Base-by-base conservation (phyloP, 2,329 filamentous ascomycete genomes). In the Aspergillus fischeri region DNA sequence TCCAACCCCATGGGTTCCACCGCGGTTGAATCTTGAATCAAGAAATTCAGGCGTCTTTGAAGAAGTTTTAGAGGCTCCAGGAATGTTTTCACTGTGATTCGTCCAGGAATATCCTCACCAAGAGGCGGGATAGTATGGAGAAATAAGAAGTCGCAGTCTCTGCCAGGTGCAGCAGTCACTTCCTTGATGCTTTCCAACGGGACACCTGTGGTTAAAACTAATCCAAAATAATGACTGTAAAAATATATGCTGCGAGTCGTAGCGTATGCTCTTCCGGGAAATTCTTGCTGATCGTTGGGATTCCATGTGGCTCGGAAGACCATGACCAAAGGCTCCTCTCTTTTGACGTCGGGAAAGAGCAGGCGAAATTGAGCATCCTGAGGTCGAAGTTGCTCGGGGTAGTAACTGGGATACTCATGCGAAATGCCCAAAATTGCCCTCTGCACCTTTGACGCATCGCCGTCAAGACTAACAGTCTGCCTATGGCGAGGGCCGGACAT, bases 291-390 rank as follows among this genome's bases (percentile, higher is more conserved):
- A 54, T 89, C 86, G 63, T 86, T 88, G 1, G 86, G 85, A 66
- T 86, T 88, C 91, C 94, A 99, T 0, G 91, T 91, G 17, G 92
- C 93, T 49, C 92, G 86, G 77, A 97, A 97, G 2, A 99, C 94
- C 51, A 97, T 81, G 3, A 97, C 87, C 7, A 96, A 80, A 71
- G 91, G 91, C 68, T 97, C 92, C 20, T 89, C 84, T 29, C 84
- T 79, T 3, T 87, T 83, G 0, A 91, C 89, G 59, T 86, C 84
- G 0, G 93, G 92, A 74, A 99, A 99, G 0, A 99, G 80, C 54
- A 97, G 86, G 7, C 92, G 84, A 71, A 99, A 99, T 70, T 97
- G 94, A 2, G 92, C 89, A 68, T 97, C 91, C 70, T 99, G 95
- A 3, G 89, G 87, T 66, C 83, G 88, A 14, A 97, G 78, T 61